Conservation (phyloP, 2,329 filamentous ascomycete species). For the Madurella mycetomatis region DNA sequence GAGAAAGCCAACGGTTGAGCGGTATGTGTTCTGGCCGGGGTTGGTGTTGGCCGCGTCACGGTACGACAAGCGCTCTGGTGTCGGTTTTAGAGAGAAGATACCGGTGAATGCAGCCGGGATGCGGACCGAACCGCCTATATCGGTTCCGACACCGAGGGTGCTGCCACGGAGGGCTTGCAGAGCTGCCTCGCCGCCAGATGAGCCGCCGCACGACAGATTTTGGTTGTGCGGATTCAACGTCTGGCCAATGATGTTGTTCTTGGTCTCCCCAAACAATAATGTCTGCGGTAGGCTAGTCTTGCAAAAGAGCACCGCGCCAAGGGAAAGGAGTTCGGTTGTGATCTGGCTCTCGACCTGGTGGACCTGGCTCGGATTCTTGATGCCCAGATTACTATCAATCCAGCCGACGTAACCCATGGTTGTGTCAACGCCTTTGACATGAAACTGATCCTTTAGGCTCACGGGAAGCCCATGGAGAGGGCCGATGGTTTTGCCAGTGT, state of each 20-base stretch:
- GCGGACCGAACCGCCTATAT: constrained; percentile 33
- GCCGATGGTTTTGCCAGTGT: constrained; percentile 43
- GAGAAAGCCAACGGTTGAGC: constrained; percentile 61
- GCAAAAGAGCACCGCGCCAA: constrained; percentile 29
- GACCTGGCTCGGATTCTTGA: constrained; percentile 15
- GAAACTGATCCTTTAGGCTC: constrained; percentile 44
- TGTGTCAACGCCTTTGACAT: constrained; percentile 43
- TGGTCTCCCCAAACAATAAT: constrained; percentile 28
- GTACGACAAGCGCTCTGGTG: constrained; percentile 26
- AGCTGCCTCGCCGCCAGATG: constrained; percentile 36
- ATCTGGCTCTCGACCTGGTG: constrained; percentile 27
- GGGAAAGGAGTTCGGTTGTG: constrained; percentile 27
- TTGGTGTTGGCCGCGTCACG: constrained; percentile 26
- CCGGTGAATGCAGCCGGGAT: constrained; percentile 32
- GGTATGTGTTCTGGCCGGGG: constrained; percentile 56
- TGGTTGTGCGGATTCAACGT: constrained; percentile 35
- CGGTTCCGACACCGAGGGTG: constrained; percentile 34
- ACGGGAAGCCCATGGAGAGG: constrained; percentile 61
- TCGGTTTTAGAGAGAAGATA: constrained; percentile 30
- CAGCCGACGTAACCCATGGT: constrained; percentile 36
- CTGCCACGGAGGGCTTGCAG: constrained; percentile 33
- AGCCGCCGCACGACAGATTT: constrained; percentile 32
- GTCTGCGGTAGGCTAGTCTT: constrained; percentile 31
- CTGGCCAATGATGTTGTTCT: constrained; percentile 34
- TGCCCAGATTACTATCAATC: constrained; percentile 26